These are phyloP conservation scores for Quercus lobata DNA, from an alignment of 331 rosid species.

Conservation along the genomic window DNA sequence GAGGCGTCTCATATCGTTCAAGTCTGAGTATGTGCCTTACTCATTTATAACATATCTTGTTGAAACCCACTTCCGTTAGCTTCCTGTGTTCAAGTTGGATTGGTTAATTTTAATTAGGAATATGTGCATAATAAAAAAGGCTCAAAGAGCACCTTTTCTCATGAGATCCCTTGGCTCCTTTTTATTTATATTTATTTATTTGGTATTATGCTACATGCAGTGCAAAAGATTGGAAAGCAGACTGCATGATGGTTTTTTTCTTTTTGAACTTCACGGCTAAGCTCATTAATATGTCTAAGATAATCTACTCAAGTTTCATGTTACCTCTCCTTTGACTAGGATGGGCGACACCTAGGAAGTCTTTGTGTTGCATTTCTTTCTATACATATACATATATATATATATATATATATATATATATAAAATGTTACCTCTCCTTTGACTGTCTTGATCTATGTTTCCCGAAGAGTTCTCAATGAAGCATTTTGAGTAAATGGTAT, in stretches of 20 bases:
- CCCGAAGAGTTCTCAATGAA: background rate
- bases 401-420: background rate
- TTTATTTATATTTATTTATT: background rate
- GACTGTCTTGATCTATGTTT: too few relatives aligned
- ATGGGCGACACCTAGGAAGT: too few relatives aligned
- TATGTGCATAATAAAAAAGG: background rate
- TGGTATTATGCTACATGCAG: background rate
- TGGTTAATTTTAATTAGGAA: background rate
- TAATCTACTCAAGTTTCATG: background rate
- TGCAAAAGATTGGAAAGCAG: background rate
- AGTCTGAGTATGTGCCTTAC: slow-evolving; percentile 65
- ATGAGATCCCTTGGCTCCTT: background rate
- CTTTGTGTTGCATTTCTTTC: background rate
- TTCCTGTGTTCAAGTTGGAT: background rate
- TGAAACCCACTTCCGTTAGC: background rate
- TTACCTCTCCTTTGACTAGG: background rate
- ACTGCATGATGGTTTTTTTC: background rate
- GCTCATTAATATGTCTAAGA: background rate
- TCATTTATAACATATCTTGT: background rate
- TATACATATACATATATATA: too few relatives aligned
- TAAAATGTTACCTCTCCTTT: background rate
- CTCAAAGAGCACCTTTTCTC: background rate
- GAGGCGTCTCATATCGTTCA: slow-evolving; percentile 61
- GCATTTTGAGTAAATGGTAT: background rate
- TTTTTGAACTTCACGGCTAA: background rate